These are phyloP conservation scores for Debaryomycetaceae sp. DNA, from an alignment of 1,139 yeast species.

Conservation along the genomic window DNA sequence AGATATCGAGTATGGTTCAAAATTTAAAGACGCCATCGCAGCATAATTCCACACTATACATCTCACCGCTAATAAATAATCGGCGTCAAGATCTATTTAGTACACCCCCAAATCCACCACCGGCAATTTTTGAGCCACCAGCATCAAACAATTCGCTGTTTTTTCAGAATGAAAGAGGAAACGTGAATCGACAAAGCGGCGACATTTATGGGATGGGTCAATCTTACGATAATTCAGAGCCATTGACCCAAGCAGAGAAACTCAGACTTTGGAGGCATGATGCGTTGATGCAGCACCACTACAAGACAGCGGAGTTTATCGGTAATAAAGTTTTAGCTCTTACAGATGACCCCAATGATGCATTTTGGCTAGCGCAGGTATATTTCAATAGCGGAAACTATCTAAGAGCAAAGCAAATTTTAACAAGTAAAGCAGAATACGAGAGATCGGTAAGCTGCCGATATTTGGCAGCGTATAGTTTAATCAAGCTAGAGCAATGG, in stretches of 20 bases:
- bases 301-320: conserved; percentile 82
- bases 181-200: conserved; percentile 10
- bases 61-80: conserved; percentile 55
- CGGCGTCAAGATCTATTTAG: conserved; percentile 48
- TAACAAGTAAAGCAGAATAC: conserved; percentile 39
- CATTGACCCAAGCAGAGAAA: conserved; percentile 79
- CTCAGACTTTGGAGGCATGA: conserved; percentile 92
- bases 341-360: conserved; percentile 86
- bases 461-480: conserved; percentile 75
- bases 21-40: conserved; percentile 41
- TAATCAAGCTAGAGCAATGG: conserved; percentile 71
- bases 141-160: conserved; percentile 42
- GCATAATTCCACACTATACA: conserved; percentile 60
- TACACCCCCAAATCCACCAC: conserved; percentile 54
- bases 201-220: conserved; percentile 11
- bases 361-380: conserved; percentile 95
- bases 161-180: conserved; percentile 28
- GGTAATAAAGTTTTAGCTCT: conserved; percentile 85
- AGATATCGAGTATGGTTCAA: conserved; percentile 21
- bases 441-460: conserved; percentile 66
- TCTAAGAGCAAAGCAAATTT: conserved; percentile 71
- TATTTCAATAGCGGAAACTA: conserved; percentile 73
- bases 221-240: conserved; percentile 21
- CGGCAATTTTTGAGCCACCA: conserved; percentile 42
- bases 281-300: conserved; percentile 90